A percentile compares a stretch with the other conserved stretches of the same genome.
Evolutionary conservation across 2,329 filamentous ascomycete genomes (phyloP).

Genomic region (Rutstroemia sp.): DNA sequence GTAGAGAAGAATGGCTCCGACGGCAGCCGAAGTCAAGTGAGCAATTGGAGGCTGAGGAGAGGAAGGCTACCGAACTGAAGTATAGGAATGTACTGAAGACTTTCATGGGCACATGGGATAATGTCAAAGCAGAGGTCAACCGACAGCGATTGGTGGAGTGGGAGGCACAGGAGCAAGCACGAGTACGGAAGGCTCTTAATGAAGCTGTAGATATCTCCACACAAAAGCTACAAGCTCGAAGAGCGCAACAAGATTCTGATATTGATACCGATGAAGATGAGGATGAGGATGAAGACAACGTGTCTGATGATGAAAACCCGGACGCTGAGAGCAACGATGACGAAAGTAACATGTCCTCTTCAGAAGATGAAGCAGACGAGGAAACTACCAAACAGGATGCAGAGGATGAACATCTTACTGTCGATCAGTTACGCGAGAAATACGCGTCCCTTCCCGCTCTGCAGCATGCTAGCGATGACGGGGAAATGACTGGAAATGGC

Average conservation of each 20-base stretch:
- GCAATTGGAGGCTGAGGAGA: slow-evolving; percentile 73
- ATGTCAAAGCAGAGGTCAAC: slow-evolving; percentile 55
- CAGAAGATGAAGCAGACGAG: slow-evolving; percentile 52
- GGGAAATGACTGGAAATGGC: slow-evolving; percentile 24
- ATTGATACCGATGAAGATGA: slow-evolving; percentile 35
- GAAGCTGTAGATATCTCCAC: slow-evolving; percentile 67
- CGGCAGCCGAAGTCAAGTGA: slow-evolving; percentile 70
- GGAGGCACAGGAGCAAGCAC: slow-evolving; percentile 57
- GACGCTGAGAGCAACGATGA: slow-evolving; percentile 29
- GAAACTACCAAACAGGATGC: slow-evolving; percentile 38
- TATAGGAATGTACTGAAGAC: slow-evolving; percentile 65
- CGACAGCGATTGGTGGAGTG: slow-evolving; percentile 51
- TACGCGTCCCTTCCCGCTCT: slow-evolving; percentile 55
- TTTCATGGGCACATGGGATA: slow-evolving; percentile 54
- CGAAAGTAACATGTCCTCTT: slow-evolving; percentile 56
- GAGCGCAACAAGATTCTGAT: slow-evolving; percentile 45
- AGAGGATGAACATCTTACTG: slow-evolving; percentile 58
- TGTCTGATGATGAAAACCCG: slow-evolving; percentile 31
- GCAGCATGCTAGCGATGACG: slow-evolving; percentile 26
- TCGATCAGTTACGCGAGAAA: slow-evolving; percentile 61
- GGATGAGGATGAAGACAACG: slow-evolving; percentile 26
- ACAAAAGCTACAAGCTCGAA: slow-evolving; percentile 58
- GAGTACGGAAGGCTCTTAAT: slow-evolving; percentile 61
- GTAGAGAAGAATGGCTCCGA: slow-evolving; percentile 66
- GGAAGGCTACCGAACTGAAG: slow-evolving; percentile 54